Percentiles rank a stretch among this genome's conserved stretches.
phyloP scores from a whole-genome alignment of 371 early-diverging fungal genomes.

The Lichtheimia ornata region DNA sequence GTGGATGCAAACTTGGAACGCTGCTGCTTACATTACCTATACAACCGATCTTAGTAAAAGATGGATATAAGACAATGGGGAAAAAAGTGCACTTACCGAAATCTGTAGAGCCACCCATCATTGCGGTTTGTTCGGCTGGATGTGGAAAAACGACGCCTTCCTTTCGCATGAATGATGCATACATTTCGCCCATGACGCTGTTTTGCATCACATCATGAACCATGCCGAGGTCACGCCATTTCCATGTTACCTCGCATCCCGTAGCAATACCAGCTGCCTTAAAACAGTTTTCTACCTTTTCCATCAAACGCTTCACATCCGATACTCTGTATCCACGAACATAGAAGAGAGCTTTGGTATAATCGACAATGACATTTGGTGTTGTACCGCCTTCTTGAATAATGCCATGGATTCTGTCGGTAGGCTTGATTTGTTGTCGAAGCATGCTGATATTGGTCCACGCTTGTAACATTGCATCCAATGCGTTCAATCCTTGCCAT shows the following conservation, averaged over 20 bases:
- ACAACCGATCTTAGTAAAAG: conserved; percentile 64
- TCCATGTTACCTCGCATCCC: conserved; percentile 65
- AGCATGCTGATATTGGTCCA: conserved; percentile 66
- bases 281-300: conserved; percentile 57
- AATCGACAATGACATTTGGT: conserved; percentile 61
- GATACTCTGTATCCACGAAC: conserved; percentile 54
- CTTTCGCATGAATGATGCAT: conserved; percentile 45
- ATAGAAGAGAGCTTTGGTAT: conserved; percentile 54
- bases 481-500: conserved; percentile 68
- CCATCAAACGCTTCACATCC: conserved; percentile 49
- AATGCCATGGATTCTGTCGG: conserved; percentile 73
- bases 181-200: conserved; percentile 56
- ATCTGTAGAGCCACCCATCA: conserved; percentile 63
- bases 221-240: conserved; percentile 46
- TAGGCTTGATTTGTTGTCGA: conserved; percentile 71
- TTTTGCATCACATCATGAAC: conserved; percentile 54
- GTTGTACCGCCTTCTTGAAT: conserved; percentile 71
- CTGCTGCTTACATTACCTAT: conserved; percentile 59
- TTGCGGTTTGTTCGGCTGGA: conserved; percentile 34
- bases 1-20: conserved; percentile 42
- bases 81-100: conserved; percentile 72
- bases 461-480: conserved; percentile 67
- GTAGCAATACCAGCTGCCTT: conserved; percentile 70
- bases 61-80: conserved; percentile 45
- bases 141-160: conserved; percentile 14